These are phyloP conservation scores for Lyophyllum shimeji DNA, from an alignment of 768 basidiomycete species.

Conservation along the genomic window DNA sequence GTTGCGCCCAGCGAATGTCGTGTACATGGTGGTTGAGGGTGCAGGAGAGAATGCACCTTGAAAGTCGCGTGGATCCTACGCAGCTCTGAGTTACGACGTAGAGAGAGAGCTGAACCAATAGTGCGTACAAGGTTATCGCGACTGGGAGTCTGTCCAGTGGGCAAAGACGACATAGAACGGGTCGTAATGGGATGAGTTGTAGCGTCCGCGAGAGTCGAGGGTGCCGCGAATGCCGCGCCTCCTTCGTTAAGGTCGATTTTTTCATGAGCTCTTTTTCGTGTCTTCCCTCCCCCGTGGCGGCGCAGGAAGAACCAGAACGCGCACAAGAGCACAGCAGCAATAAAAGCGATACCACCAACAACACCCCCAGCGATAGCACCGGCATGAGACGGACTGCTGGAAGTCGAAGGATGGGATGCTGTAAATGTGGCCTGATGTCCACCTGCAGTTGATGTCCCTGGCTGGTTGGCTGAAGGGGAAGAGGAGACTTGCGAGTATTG, in stretches of 20 bases:
- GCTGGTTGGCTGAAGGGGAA: background rate
- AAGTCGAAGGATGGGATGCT: background rate
- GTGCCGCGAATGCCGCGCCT: constrained; percentile 1
- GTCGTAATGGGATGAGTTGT: background rate
- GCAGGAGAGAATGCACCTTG: constrained; percentile 25
- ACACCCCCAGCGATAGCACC: constrained; percentile 67
- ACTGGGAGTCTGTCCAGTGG: background rate
- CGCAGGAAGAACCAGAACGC: constrained; percentile 39
- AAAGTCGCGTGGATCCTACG: constrained; percentile 9
- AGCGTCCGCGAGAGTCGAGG: background rate
- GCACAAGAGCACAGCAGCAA: constrained; percentile 36
- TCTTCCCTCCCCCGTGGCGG: constrained; percentile 3
- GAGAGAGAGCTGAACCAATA: background rate
- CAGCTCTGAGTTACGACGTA: background rate
- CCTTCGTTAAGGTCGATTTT: constrained; percentile 17
- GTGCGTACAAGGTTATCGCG: constrained; percentile 2
- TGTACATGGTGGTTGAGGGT: constrained; percentile 28
- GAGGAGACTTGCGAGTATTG: background rate
- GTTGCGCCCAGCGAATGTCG: constrained; percentile 23
- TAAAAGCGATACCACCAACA: constrained; percentile 48
- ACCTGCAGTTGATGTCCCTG: background rate
- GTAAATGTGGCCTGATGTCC: too few species aligned
- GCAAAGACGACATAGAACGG: constrained; percentile 11
- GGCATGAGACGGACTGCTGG: constrained; percentile 20
- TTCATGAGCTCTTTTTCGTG: background rate